phyloP scores from a whole-genome alignment of 768 basidiomycete genomes.

The Hygrophorus pudorinus region DNA sequence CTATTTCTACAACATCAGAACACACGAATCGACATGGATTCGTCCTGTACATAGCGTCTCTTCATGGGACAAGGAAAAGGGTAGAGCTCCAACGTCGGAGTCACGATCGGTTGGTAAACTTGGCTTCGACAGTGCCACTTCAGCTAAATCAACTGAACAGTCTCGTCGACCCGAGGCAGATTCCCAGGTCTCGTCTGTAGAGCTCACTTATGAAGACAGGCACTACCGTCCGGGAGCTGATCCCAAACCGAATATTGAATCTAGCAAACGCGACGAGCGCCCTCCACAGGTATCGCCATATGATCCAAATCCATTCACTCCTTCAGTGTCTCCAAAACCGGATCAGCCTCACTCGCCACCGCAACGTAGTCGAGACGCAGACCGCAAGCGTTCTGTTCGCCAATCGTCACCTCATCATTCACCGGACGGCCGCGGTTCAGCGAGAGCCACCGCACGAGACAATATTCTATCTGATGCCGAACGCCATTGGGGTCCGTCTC shows the following conservation, averaged over 20 bases:
- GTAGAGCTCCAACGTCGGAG: not conserved
- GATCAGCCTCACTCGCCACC: slow-evolving; percentile 17
- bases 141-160: not conserved
- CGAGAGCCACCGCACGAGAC: not conserved
- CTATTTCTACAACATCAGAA: slow-evolving; percentile 53
- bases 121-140: not conserved
- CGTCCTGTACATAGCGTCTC: slow-evolving; percentile 30
- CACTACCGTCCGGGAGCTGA: slow-evolving; percentile 48
- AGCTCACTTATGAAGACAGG: slow-evolving; percentile 48
- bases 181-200: slow-evolving; percentile 14
- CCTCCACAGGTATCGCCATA: slow-evolving; percentile 8
- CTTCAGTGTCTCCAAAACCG: slow-evolving; percentile 20
- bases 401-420: slow-evolving; percentile 1
- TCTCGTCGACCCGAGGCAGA: slow-evolving; percentile 11
- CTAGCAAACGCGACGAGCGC: slow-evolving; percentile 17
- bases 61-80: slow-evolving; percentile 5
- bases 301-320: slow-evolving; percentile 13
- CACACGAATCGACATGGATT: slow-evolving; percentile 49
- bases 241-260: slow-evolving; percentile 10
- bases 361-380: slow-evolving; percentile 16
- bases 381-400: slow-evolving; percentile 3
- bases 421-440: not conserved
- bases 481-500: slow-evolving; percentile 18
- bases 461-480: slow-evolving; percentile 5
- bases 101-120: not conserved